Base-by-base conservation (phyloP, 768 basidiomycete species). In the Rhizopogon vinicolor region DNA sequence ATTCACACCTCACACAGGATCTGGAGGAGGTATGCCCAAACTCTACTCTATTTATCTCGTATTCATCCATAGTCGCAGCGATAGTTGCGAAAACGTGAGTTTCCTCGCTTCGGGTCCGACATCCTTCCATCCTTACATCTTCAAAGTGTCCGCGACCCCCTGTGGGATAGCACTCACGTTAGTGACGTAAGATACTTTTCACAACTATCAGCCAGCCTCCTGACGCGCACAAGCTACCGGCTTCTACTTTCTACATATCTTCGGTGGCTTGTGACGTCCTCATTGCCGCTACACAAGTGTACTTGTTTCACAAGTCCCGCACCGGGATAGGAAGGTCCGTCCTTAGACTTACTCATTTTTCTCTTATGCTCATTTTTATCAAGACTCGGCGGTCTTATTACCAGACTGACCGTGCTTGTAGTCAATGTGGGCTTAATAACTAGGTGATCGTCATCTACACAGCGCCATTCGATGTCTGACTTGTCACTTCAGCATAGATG, bases 371-470 rank as follows among this genome's bases (percentile, higher is more conserved):
- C 18, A 18, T 12, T 59, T 39, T 2, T 19, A 28, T 53, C n/a
- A 14, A 69, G 72, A 31, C 54, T 72, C 37, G 68, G 72, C 1
- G 56, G 67, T 40, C 64, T 72, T 2, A 69, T 72, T 19, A 68
- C 68, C 28, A 71, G 59, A 33, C 37, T 72, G 44, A 72, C 68
- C 4, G 49, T 72, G 12, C 52, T 72, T 25, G 71, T 72, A 14
- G 59, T 72, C 51, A 72, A 72, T 39, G 72, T 72, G 2, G 71
- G 71, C 14, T 55, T 72, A 48, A 39, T 72, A 45, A 74, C 71
- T 31, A 71, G 72, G 71, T 72, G 53, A 53, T 41, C 2, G 16
- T 41, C 28, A 39, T 10, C 18, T 16, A 18, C 7, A n/a, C 13
- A 1, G 44, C 19, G 14, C 22, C 22, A 5, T 14, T 5, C 10